Evolutionary conservation across 2,329 filamentous ascomycete species (phyloP).

Genomic region (Bipolaris gigantea): DNA sequence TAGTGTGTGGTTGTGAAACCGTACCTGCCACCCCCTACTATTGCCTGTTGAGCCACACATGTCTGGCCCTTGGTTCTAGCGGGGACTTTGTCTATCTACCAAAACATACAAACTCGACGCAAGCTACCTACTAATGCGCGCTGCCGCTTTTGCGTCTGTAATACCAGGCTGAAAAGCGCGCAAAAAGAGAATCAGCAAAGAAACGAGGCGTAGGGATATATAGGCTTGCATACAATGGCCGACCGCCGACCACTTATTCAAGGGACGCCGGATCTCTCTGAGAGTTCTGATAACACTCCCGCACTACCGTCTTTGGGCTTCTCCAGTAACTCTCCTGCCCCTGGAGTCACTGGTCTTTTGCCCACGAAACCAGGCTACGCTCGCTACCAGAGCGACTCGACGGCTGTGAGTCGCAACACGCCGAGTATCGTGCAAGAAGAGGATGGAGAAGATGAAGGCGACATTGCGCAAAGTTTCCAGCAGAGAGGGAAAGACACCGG

Average conservation of each 20-base stretch:
- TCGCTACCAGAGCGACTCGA: slow-evolving; percentile 41
- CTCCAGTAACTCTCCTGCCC: slow-evolving; percentile 24
- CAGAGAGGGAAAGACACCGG: slow-evolving; percentile 25
- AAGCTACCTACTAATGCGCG: slow-evolving; percentile 2
- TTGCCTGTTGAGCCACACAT: slow-evolving; percentile 2
- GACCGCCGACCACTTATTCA: slow-evolving; percentile 37
- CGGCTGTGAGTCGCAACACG: slow-evolving; percentile 34
- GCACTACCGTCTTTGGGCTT: slow-evolving; percentile 36
- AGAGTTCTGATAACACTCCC: slow-evolving; percentile 31
- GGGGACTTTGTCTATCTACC: too few relatives aligned
- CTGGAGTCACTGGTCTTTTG: slow-evolving; percentile 31
- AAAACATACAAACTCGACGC: neutral
- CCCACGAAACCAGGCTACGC: slow-evolving; percentile 42
- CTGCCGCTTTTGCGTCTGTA: neutral
- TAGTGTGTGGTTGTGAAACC: too few relatives aligned
- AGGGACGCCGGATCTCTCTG: slow-evolving; percentile 32
- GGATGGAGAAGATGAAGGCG: slow-evolving; percentile 42
- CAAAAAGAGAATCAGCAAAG: slow-evolving; percentile 8
- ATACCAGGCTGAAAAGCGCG: slow-evolving; percentile 20
- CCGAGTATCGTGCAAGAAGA: slow-evolving; percentile 34
- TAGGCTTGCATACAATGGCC: slow-evolving; percentile 25
- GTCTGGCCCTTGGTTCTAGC: slow-evolving; percentile 1
- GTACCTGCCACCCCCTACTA: neutral
- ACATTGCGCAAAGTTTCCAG: slow-evolving; percentile 31
- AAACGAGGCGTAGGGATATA: slow-evolving; percentile 1